Evolutionary conservation across 2,329 filamentous ascomycete species (phyloP), one percentile per base, ranked within the genome.

Genomic region (Daldinia sp.): DNA sequence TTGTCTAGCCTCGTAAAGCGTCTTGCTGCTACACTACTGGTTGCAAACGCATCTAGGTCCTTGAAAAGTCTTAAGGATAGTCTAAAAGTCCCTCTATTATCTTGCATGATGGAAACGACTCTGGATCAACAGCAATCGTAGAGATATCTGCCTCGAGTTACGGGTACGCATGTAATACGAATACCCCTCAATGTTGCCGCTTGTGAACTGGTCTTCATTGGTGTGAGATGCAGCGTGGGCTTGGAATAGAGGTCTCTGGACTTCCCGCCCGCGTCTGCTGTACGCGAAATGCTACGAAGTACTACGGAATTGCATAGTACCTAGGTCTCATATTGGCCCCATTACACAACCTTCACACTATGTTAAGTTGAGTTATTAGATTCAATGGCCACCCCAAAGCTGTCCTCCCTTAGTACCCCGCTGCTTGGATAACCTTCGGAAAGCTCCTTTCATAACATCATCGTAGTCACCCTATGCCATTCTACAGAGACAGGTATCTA

Each of bases 31-130:
- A 23, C 51, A 11, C 39, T 39, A 34, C 57, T 25, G 47, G 58
- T 59, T 23, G 58, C 54, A n/a, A 54, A 58, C 32, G 53, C 49
- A 21, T 23, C 25, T 35, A 8, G 35, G 61, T 25, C 29, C 15
- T 15, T 50, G n/a, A 48, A 37, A 43, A 54, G 66, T 50, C 60
- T 53, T 34, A 56, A 43, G 50, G 53, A 65, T 54, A 52, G 65
- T 51, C 61, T 58, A 37, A 57, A 47, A 48, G 54, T 66, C 47
- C 59, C 52, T 53, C 65, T 62, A 61, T 61, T 66, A 55, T 63
- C 49, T 51, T 59, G 63, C 60, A 65, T 60, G 7, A 50, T 52
- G 19, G 49, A 32, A 49, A 54, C 45, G 39, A 58, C 47, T 45
- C 39, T 47, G 49, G 45, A 41, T 54, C 35, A 51, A 32, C 34